Evolutionary conservation across 2,329 filamentous ascomycete species (phyloP).

Genomic region (Leptographium radiaticola): DNA sequence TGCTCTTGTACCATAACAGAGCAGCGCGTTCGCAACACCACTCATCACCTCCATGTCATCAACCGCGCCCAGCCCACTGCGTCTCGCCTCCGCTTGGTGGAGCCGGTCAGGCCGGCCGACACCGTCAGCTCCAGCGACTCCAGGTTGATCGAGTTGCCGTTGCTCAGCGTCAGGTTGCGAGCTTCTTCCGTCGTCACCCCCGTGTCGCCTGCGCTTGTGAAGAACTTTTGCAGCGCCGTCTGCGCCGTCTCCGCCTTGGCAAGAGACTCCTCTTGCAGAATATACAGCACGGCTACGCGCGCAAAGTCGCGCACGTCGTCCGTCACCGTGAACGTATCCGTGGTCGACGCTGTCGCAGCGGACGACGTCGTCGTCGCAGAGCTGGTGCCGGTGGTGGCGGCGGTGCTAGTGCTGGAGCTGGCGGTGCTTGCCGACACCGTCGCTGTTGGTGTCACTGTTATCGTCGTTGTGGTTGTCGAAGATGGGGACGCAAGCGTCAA

Average conservation of each 20-base stretch:
- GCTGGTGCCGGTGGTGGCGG: conserved; percentile 10
- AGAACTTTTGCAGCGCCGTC: conserved; percentile 39
- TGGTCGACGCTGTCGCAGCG: conserved; percentile 12
- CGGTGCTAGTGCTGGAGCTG: conserved; percentile 13
- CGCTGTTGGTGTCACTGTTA: conserved; percentile 14
- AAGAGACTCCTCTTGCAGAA: conserved; percentile 42
- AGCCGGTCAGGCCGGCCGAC: background rate
- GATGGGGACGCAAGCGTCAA: conserved; percentile 10
- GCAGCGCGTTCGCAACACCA: background rate
- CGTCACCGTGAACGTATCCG: conserved; percentile 32
- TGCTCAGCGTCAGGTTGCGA: conserved; percentile 22
- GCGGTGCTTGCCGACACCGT: conserved; percentile 15
- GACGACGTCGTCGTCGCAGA: conserved; percentile 20
- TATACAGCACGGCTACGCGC: conserved; percentile 45
- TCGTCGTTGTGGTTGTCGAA: conserved; percentile 12
- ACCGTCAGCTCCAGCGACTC: conserved; percentile 23
- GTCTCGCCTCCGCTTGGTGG: background rate
- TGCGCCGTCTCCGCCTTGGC: conserved; percentile 41
- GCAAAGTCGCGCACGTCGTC: conserved; percentile 50
- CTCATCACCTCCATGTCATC: background rate
- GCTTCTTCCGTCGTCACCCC: conserved; percentile 19
- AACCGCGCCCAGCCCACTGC: background rate
- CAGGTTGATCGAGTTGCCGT: conserved; percentile 34
- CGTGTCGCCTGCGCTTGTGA: conserved; percentile 23
- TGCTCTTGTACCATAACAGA: background rate